A percentile compares a stretch with the other conserved stretches of the same genome.
Evolutionary conservation across 2,329 filamentous ascomycete species (phyloP).

Genomic region (Tolypocladium guangdongense): DNA sequence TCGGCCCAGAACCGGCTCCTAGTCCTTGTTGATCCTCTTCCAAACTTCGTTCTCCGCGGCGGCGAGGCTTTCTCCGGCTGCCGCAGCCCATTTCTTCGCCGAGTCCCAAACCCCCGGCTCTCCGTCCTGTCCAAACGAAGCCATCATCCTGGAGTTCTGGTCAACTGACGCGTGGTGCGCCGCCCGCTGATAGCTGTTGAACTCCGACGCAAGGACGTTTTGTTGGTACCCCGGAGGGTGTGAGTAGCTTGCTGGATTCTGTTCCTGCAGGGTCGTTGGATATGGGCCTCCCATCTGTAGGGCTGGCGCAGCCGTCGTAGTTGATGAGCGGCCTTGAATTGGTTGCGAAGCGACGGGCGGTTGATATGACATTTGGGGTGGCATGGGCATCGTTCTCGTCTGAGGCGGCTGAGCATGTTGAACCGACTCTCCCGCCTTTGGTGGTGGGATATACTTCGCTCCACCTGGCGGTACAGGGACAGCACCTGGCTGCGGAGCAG

Average conservation of each 20-base stretch:
- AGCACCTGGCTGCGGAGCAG: constrained; percentile 47
- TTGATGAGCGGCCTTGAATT: constrained; percentile 34
- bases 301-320: constrained; percentile 21
- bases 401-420: constrained; percentile 19
- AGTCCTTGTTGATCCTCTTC: constrained; percentile 51
- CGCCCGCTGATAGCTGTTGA: constrained; percentile 34
- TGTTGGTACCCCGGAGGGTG: constrained; percentile 48
- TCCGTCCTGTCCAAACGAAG: constrained; percentile 16
- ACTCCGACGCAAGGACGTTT: constrained; percentile 40
- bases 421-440: constrained; percentile 35
- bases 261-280: constrained; percentile 15
- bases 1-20: constrained; percentile 5
- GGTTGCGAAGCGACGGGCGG: constrained; percentile 30
- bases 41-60: constrained; percentile 51
- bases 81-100: constrained; percentile 46
- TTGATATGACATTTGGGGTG: constrained; percentile 37
- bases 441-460: constrained; percentile 31
- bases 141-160: constrained; percentile 6
- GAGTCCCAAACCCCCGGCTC: constrained; percentile 42
- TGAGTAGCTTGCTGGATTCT: constrained; percentile 20
- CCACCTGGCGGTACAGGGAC: constrained; percentile 30
- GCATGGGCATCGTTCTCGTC: constrained; percentile 31
- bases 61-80: constrained; percentile 45
- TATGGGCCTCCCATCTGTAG: constrained; percentile 14
- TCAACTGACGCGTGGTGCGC: constrained; percentile 24